phyloP scores from a whole-genome alignment of 1,284 basidiomycete species.

The Phellinidium pouzarii region DNA sequence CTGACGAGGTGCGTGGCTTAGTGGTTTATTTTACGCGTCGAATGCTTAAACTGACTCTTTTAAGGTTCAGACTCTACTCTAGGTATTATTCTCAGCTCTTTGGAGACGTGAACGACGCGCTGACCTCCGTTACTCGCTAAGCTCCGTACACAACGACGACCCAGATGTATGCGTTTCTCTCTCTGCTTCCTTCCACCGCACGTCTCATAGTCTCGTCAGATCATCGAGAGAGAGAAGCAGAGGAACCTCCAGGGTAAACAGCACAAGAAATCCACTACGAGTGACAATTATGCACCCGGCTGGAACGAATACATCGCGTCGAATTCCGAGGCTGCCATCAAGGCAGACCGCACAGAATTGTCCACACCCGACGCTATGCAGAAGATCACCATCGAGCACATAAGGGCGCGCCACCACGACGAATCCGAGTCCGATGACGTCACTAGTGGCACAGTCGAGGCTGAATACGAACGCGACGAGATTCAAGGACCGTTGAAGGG shows the following conservation, averaged over 20 bases:
- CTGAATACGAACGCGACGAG: not conserved
- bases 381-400: constrained; percentile 33
- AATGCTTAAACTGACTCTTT: not conserved
- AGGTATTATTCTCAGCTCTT: constrained; percentile 16
- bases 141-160: constrained; percentile 61
- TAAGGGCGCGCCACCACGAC: constrained; percentile 31
- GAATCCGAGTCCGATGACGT: constrained; percentile 24
- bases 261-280: constrained; percentile 45
- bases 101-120: constrained; percentile 18
- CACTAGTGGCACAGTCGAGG: not conserved
- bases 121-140: constrained; percentile 25
- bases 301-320: constrained; percentile 71
- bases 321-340: constrained; percentile 61
- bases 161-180: constrained; percentile 38
- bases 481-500: constrained; percentile 1
- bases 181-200: not conserved
- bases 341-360: constrained; percentile 40
- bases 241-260: constrained; percentile 44
- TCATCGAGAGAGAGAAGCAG: constrained; percentile 51
- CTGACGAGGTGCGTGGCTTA: constrained; percentile 8
- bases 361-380: constrained; percentile 29
- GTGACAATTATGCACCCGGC: constrained; percentile 56
- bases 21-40: not conserved
- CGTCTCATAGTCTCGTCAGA: constrained; percentile 25
- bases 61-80: constrained; percentile 17